These are phyloP conservation scores for Podospora appendiculata DNA, from an alignment of 495 filamentous ascomycete genomes.

Conservation along the genomic window DNA sequence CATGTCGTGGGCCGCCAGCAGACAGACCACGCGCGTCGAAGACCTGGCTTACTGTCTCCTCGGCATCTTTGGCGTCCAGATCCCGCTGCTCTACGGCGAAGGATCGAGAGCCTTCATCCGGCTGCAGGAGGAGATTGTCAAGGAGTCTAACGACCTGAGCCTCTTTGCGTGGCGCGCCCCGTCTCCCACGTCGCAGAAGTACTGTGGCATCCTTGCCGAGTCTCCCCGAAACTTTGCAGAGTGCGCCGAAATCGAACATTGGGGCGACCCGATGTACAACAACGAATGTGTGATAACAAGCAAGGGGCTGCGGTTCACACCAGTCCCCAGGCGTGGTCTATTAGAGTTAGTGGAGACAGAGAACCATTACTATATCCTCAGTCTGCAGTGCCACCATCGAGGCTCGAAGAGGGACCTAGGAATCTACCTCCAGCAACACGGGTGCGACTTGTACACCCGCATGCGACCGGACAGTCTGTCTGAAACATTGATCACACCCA, in stretches of 20 bases:
- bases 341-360: not conserved
- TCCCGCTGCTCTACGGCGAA: conserved; percentile 14
- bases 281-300: conserved; percentile 8
- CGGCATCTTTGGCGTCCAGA: conserved; percentile 19
- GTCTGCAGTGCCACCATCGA: conserved; percentile 5
- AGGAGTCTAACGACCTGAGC: conserved; percentile 10
- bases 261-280: conserved; percentile 10
- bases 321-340: conserved; percentile 3
- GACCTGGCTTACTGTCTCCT: conserved; percentile 21
- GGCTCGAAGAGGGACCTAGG: conserved; percentile 1
- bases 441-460: conserved; percentile 14
- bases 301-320: conserved; percentile 12
- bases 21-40: conserved; percentile 12
- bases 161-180: conserved; percentile 8
- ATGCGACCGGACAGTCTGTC: conserved; percentile 4
- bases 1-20: conserved; percentile 16
- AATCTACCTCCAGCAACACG: conserved; percentile 14
- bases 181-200: conserved; percentile 1
- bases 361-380: conserved; percentile 11
- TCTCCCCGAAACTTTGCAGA: conserved; percentile 4
- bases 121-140: conserved; percentile 13
- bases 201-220: conserved; percentile 6
- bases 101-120: conserved; percentile 11
- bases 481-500: not conserved
- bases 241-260: not conserved